A percentile compares a stretch with the other conserved stretches of the same genome.
Conservation (phyloP, 257 asterid species). For the Handroanthus guayacan region DNA sequence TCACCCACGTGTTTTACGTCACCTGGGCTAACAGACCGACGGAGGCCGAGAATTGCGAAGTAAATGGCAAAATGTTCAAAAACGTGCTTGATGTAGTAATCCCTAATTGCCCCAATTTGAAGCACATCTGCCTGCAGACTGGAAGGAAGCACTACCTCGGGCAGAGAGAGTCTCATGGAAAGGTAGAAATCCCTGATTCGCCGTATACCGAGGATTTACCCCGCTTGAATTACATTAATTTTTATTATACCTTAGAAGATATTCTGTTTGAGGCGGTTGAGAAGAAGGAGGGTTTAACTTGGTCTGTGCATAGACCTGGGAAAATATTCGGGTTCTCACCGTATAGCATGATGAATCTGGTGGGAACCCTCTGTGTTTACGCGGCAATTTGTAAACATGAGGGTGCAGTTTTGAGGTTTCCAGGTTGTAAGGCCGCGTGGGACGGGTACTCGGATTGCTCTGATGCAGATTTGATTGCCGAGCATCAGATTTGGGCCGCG, state of each 20-base stretch:
- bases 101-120: constrained; percentile 37
- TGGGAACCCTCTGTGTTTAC: constrained; percentile 83
- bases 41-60: constrained; percentile 30
- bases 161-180: background rate
- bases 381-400: constrained; percentile 90
- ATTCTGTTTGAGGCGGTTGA: constrained; percentile 64
- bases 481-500: constrained; percentile 95
- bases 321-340: constrained; percentile 83
- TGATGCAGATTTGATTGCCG: constrained; percentile 89
- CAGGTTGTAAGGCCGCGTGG: constrained; percentile 79
- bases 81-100: constrained; percentile 36
- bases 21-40: constrained; percentile 34
- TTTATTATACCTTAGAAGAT: constrained; percentile 76
- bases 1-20: constrained; percentile 45
- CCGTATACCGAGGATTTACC: constrained; percentile 85
- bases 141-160: constrained; percentile 38
- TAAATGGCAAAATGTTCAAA: constrained; percentile 35
- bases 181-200: constrained; percentile 48
- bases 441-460: constrained; percentile 80
- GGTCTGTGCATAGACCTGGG: constrained; percentile 93
- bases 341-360: constrained; percentile 75
- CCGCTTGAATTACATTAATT: constrained; percentile 59
- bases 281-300: constrained; percentile 76
- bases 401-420: constrained; percentile 72
- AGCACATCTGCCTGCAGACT: constrained; percentile 46